Percentiles rank a stretch among this genome's conserved stretches.
These are phyloP conservation scores for Epichloe typhina DNA, from an alignment of 2,329 filamentous ascomycete species.

Conservation along the genomic window DNA sequence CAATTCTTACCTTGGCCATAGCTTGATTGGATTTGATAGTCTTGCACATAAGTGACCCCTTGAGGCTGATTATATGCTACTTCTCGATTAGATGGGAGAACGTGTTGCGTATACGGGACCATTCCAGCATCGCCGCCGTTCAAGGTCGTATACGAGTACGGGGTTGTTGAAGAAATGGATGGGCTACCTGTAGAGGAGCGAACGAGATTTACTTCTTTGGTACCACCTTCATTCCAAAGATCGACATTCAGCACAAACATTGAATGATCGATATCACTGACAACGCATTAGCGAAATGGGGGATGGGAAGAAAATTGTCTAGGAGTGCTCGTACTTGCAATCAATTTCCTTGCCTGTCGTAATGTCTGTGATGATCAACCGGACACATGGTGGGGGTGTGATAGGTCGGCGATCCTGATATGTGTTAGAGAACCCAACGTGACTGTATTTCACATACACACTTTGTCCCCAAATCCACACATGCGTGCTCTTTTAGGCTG, in stretches of 20 bases:
- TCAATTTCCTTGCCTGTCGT: slow-evolving; percentile 69
- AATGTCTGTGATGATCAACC: slow-evolving; percentile 64
- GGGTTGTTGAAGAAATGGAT: slow-evolving; percentile 69
- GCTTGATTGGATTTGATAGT: slow-evolving; percentile 18
- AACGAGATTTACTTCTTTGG: slow-evolving; percentile 52
- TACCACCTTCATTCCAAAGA: slow-evolving; percentile 52
- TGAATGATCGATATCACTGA: slow-evolving; percentile 24
- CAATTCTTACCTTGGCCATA: slow-evolving; percentile 20
- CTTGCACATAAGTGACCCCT: slow-evolving; percentile 18
- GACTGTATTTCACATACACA: slow-evolving; percentile 21
- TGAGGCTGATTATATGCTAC: slow-evolving; percentile 17
- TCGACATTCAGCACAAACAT: slow-evolving; percentile 50
- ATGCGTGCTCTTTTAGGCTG: slow-evolving; percentile 88
- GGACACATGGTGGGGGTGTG: slow-evolving; percentile 85
- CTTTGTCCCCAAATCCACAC: slow-evolving; percentile 98
- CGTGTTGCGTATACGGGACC: slow-evolving; percentile 20
- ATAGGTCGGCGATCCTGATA: slow-evolving; percentile 81
- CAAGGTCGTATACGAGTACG: slow-evolving; percentile 54
- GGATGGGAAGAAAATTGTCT: background rate
- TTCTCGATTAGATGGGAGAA: slow-evolving; percentile 26
- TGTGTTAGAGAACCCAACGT: background rate
- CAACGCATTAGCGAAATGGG: background rate
- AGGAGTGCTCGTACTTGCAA: slow-evolving; percentile 51
- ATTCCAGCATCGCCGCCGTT: slow-evolving; percentile 20
- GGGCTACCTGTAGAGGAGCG: slow-evolving; percentile 53